phyloP scores from a whole-genome alignment of 306 rosid genomes.

The Dalbergia cultrata region DNA sequence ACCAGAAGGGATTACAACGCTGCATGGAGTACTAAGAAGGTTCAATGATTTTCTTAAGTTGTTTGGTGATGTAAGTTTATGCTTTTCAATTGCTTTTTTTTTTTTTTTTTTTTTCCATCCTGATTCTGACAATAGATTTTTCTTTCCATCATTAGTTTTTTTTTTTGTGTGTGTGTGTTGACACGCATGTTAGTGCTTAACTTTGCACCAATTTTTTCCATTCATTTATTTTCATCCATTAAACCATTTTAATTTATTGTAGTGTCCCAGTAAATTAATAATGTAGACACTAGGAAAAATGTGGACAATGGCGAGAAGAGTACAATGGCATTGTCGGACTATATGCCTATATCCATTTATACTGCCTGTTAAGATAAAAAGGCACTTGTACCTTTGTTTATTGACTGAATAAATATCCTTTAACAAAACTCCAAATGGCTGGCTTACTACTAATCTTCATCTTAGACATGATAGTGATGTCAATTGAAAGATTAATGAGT shows the following conservation, averaged over 20 bases:
- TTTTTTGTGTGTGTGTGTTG: neutral
- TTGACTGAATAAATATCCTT: slow-evolving; percentile 7
- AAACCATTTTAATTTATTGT: slow-evolving; percentile 22
- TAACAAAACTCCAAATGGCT: slow-evolving; percentile 29
- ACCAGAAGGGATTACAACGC: slow-evolving; percentile 78
- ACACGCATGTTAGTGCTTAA: slow-evolving; percentile 25
- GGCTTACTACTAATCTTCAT: neutral
- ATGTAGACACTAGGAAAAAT: slow-evolving; percentile 14
- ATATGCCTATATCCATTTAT: neutral
- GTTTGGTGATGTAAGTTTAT: slow-evolving; percentile 78
- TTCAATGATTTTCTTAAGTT: slow-evolving; percentile 95
- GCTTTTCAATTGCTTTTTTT: slow-evolving; percentile 18
- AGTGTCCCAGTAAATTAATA: neutral
- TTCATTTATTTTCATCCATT: slow-evolving; percentile 10
- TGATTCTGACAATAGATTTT: slow-evolving; percentile 13
- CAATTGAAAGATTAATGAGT: neutral
- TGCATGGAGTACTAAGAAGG: slow-evolving; percentile 79
- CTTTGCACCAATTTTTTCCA: slow-evolving; percentile 1
- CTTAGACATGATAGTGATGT: slow-evolving; percentile 21
- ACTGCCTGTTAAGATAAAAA: slow-evolving; percentile 1
- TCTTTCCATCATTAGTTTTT: neutral
- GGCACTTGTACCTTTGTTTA: slow-evolving; percentile 25
- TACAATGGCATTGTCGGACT: neutral
- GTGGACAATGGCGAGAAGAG: neutral
- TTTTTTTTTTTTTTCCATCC: slow-evolving; percentile 17